These are phyloP conservation scores for Kwoniella pini DNA, from an alignment of 768 basidiomycete species.

Conservation along the genomic window DNA sequence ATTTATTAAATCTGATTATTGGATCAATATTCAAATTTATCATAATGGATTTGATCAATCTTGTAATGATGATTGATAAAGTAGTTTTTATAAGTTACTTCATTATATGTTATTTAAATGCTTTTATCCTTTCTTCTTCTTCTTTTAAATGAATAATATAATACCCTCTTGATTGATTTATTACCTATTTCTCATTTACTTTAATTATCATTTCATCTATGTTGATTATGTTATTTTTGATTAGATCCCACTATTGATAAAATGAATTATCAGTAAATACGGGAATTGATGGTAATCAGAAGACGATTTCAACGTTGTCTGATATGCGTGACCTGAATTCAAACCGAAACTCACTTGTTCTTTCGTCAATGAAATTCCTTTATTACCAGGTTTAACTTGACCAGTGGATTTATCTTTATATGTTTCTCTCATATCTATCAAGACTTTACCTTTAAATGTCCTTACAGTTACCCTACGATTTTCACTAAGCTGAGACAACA, in stretches of 20 bases:
- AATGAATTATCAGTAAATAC: neutral
- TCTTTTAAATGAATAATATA: too few relatives aligned
- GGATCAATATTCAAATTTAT: too few relatives aligned
- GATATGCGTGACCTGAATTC: neutral
- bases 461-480: conserved; percentile 46
- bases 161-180: too few relatives aligned
- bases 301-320: neutral
- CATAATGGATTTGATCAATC: too few relatives aligned
- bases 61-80: too few relatives aligned
- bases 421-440: conserved; percentile 54
- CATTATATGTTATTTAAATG: too few relatives aligned
- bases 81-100: too few relatives aligned
- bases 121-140: too few relatives aligned
- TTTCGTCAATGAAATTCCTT: conserved; percentile 43
- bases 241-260: conserved; percentile 28
- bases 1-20: too few relatives aligned
- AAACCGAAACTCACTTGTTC: conserved; percentile 41
- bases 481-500: conserved; percentile 29
- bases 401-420: conserved; percentile 51
- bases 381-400: conserved; percentile 48
- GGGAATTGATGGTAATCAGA: neutral
- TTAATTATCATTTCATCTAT: conserved; percentile 34
- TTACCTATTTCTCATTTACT: conserved; percentile 1
- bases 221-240: conserved; percentile 32
- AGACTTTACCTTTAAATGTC: conserved; percentile 39